Base-by-base conservation (phyloP, 768 basidiomycete species). In the Termitomyces heimii region DNA sequence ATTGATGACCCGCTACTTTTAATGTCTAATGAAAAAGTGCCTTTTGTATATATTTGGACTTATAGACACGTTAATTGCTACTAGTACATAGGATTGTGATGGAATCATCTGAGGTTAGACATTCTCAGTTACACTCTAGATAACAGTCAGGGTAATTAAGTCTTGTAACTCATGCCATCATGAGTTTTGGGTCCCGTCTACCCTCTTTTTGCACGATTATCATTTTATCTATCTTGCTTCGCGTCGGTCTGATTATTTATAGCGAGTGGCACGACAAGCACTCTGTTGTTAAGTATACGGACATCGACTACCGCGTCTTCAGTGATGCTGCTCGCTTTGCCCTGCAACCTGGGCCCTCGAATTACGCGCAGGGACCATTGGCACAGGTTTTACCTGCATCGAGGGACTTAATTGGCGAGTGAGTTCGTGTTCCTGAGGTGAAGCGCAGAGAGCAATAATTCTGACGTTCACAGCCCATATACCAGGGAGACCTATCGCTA, bases 291-390 rank as follows among this genome's bases (percentile, higher is more conserved):
- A 95, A 95, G 71, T 99, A 98, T 68, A 98, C 97, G n/a, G 97
- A 99, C 71, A 80, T 98, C 62, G 97, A 99, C 72, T 98, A 98
- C 71, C 82, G 85, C 37, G 96, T 99, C 63, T 97, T 98, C 76
- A 89, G 83, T 46, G 96, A 98, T 69, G 97, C 97, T 4, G 86
- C 94, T 1, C 75, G 73, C 42, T 92, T 91, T 67, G 66, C 92
- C 32, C 68, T 83, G 28, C 65, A 76, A 46, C 81, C 85, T 37
- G 63, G 71, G n/a, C 67, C 76, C 40, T 70, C 61, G 28, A 88
- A 86, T 64, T 62, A 60, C 24, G 91, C 88, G 20, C 77, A 79
- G 60, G 94, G 94, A 10, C 64, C 60, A 13, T 29, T 65, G 18
- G 28, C 45, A 18, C 44, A 26, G 13, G 77, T 82, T 29, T 63